Evolutionary conservation across 208 protist genomes (phyloP), one percentile per base, ranked within the genome.

Genomic region (Acanthamoeba healyi): DNA sequence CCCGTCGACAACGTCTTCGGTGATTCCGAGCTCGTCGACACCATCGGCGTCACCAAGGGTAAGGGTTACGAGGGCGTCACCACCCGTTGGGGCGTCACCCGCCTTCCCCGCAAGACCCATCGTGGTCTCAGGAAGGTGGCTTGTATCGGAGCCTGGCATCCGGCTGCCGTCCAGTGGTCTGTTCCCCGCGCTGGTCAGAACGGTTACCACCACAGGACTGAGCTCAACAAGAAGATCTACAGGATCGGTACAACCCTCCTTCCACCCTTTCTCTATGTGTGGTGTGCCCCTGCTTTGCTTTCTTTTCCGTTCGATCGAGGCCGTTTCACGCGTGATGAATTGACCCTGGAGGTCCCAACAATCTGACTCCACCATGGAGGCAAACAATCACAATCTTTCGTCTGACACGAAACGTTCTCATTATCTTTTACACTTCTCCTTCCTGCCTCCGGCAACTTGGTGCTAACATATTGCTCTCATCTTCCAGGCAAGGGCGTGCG

Each of bases 201-300:
- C 74, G 99, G 99, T 95, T 99, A 98, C 98, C 98, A 99, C 96
- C 99, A 99, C 98, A 97, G 99, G 94, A 99, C 99, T 51, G 99
- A 99, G 96, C 94, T 98, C 65, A 99, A 99, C 99, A 99, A 99
- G 98, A 99, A 99, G 98, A 99, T 99, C 97, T 99, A 99, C 99
- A 97, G 98, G 94, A 97, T 99, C 88, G 99, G 98, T 95, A 94
- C 81, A 26, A 1, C 63, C 2, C 12, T 49, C 44, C 44, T 49
- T 22, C 51, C 17, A 12, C 19, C 51, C 51, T 2, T 29, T 0
- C 24, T 67, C 0, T 17, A 38, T 38, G 12, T 36, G 9, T 67
- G 49, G 10, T 54, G 10, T 54, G 6, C 49, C 49, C 49, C 10
- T 54, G 10, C 10, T 15, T 54, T 54, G 49, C 61, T 36, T 12